These are phyloP conservation scores for Nicotiana tabacum DNA, from an alignment of 257 asterid genomes.

Conservation along the genomic window DNA sequence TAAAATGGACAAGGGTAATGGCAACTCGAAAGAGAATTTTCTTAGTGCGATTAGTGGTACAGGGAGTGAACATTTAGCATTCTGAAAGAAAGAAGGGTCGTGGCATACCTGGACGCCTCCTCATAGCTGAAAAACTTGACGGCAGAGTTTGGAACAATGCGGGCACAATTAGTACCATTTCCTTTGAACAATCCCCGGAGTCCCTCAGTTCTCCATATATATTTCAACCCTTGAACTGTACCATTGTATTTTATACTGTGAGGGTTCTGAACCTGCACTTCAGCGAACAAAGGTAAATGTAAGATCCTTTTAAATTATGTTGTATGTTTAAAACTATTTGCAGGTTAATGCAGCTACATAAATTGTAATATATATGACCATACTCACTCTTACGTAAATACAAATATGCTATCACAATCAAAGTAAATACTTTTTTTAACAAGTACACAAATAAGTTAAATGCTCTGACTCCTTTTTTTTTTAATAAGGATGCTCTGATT, in stretches of 20 bases:
- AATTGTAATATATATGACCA: neutral
- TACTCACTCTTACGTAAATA: neutral
- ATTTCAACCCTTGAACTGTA: constrained; percentile 80
- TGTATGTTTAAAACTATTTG: constrained; percentile 2
- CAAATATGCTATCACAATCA: neutral
- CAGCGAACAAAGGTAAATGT: neutral
- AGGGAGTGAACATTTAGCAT: neutral
- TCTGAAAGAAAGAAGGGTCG: neutral
- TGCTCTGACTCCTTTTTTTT: neutral
- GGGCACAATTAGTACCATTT: constrained; percentile 90
- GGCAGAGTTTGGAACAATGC: constrained; percentile 93
- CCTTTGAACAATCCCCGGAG: constrained; percentile 78
- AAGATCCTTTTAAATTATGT: neutral
- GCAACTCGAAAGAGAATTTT: neutral
- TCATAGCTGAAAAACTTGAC: constrained; percentile 99
- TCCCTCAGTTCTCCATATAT: constrained; percentile 84
- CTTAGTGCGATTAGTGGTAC: neutral
- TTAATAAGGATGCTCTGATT: neutral
- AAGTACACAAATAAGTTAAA: neutral
- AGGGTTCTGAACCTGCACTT: constrained; percentile 82
- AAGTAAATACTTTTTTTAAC: neutral
- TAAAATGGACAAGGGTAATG: neutral
- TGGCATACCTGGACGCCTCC: constrained; percentile 89
- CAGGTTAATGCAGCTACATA: neutral
- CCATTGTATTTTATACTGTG: constrained; percentile 77